Evolutionary conservation across 1,139 yeast species (phyloP).

Genomic region (Candida sojae): DNA sequence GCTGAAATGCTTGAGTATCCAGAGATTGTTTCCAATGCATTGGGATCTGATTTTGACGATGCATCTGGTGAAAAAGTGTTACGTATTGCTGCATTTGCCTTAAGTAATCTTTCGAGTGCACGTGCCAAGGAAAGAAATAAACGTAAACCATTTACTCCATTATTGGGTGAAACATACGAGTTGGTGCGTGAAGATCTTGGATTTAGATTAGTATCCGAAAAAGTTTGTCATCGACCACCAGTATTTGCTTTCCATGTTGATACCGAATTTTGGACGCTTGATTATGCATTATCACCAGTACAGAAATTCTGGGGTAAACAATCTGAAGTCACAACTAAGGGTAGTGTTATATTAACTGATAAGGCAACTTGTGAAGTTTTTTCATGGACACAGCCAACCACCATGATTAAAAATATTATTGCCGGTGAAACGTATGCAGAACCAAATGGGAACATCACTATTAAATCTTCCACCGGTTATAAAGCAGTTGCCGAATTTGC

Average conservation of each 20-base stretch:
- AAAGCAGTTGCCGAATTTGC: constrained; percentile 75
- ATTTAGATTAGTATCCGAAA: constrained; percentile 70
- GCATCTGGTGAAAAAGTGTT: constrained; percentile 62
- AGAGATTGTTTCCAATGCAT: constrained; percentile 63
- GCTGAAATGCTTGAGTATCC: constrained; percentile 82
- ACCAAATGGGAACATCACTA: constrained; percentile 70
- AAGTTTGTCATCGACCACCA: constrained; percentile 81
- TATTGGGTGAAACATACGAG: constrained; percentile 86
- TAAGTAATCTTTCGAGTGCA: constrained; percentile 68
- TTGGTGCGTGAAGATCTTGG: constrained; percentile 77
- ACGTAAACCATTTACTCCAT: constrained; percentile 91
- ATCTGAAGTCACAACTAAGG: constrained; percentile 77
- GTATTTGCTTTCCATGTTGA: constrained; percentile 81
- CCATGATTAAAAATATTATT: constrained; percentile 79
- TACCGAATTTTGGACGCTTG: constrained; percentile 70
- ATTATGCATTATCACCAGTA: constrained; percentile 73
- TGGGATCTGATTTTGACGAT: constrained; percentile 34
- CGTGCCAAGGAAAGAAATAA: constrained; percentile 73
- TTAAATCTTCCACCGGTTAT: constrained; percentile 68
- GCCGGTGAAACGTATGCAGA: constrained; percentile 97
- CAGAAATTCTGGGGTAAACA: constrained; percentile 97
- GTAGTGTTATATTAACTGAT: constrained; percentile 58
- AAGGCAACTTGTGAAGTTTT: constrained; percentile 68
- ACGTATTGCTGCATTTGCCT: constrained; percentile 80
- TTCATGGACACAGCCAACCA: constrained; percentile 81